Percentiles rank a stretch among this genome's conserved stretches.
phyloP scores from a whole-genome alignment of 352 stramenopile species.

The Pythium myriotylum region DNA sequence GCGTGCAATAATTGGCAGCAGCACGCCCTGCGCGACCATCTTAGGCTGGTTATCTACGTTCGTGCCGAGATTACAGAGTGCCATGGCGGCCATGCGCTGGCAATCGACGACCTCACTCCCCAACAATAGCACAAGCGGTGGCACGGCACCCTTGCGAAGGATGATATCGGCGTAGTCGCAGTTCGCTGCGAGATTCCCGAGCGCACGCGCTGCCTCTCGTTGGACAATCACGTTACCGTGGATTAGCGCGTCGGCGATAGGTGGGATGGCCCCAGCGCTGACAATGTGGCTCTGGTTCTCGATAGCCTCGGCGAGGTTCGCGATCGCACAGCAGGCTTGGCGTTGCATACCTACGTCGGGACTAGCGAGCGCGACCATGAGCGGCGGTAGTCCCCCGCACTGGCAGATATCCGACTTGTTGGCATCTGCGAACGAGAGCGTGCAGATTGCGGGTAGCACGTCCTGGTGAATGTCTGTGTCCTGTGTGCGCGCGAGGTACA shows the following conservation, averaged over 20 bases:
- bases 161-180: slow-evolving; percentile 95
- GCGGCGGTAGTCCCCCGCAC: slow-evolving; percentile 89
- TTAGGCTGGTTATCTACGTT: slow-evolving; percentile 94
- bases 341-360: slow-evolving; percentile 82
- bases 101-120: slow-evolving; percentile 90
- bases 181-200: slow-evolving; percentile 95
- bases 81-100: slow-evolving; percentile 95
- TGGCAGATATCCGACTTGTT: slow-evolving; percentile 96
- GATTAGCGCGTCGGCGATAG: slow-evolving; percentile 83
- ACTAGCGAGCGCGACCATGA: slow-evolving; percentile 82
- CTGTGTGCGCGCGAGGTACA: slow-evolving; percentile 94
- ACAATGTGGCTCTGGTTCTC: slow-evolving; percentile 94
- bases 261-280: slow-evolving; percentile 84
- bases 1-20: slow-evolving; percentile 88
- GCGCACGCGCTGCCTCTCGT: slow-evolving; percentile 90
- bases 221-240: slow-evolving; percentile 83
- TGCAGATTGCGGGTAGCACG: slow-evolving; percentile 91
- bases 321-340: slow-evolving; percentile 94
- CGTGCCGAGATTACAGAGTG: slow-evolving; percentile 93
- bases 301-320: slow-evolving; percentile 94
- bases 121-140: slow-evolving; percentile 88
- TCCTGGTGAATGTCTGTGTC: slow-evolving; percentile 91
- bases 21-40: slow-evolving; percentile 86
- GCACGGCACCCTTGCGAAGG: slow-evolving; percentile 83
- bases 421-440: slow-evolving; percentile 89